phyloP scores from a whole-genome alignment of 1,284 basidiomycete species.

The Papiliotrema fonsecae region DNA sequence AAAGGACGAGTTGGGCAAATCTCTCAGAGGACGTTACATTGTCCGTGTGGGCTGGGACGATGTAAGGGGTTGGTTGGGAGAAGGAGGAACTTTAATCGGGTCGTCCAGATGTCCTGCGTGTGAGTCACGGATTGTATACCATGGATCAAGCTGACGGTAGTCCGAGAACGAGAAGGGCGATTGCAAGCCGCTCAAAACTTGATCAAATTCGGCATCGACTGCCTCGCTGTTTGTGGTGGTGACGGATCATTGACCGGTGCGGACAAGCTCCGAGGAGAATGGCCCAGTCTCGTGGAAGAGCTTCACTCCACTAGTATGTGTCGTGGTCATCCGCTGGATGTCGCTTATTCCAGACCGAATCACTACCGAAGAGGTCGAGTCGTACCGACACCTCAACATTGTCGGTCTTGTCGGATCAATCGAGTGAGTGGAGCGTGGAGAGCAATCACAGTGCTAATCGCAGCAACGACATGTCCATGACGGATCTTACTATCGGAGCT shows the following conservation, averaged over 20 bases:
- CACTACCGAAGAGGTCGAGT: conserved; percentile 63
- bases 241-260: conserved; percentile 96
- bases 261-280: conserved; percentile 88
- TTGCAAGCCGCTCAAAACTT: conserved; percentile 82
- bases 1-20: conserved; percentile 53
- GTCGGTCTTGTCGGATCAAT: conserved; percentile 97
- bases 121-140: conserved; percentile 20
- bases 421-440: conserved; percentile 52
- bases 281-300: conserved; percentile 74
- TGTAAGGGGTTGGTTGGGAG: conserved; percentile 87
- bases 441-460: not conserved
- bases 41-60: conserved; percentile 98
- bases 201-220: conserved; percentile 93
- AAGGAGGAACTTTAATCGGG: conserved; percentile 95
- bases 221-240: conserved; percentile 92
- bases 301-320: conserved; percentile 59
- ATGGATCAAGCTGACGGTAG: conserved; percentile 15
- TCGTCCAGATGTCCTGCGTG: conserved; percentile 83
- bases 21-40: conserved; percentile 86
- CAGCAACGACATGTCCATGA: conserved; percentile 93
- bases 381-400: conserved; percentile 82
- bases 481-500: conserved; percentile 94
- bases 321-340: not conserved
- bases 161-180: conserved; percentile 83
- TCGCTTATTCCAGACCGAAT: conserved; percentile 57